Base-by-base conservation (phyloP, 805 yeast species). In the Starmerella tilneyi region DNA sequence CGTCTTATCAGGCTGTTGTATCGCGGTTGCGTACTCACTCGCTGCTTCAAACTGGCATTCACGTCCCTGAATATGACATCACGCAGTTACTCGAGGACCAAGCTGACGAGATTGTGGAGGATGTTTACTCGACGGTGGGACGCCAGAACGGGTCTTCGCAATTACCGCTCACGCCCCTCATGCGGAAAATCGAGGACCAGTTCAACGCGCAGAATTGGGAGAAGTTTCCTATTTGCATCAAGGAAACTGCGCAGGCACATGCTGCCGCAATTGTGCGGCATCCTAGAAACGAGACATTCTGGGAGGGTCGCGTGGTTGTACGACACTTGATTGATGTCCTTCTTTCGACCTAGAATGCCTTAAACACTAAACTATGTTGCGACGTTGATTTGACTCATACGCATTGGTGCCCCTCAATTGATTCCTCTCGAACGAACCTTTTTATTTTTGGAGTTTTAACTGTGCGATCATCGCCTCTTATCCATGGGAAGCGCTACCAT, bases 191-290 rank as follows among this genome's bases (percentile, higher is more conserved):
- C 33, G 69, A 81, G 26, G 63, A 63, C 23, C 68, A 71, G 42
- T 69, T 84, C 58, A 84, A 84, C 60, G 53, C 61, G 3, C 59
- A 83, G 4, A 56, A 64, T 2, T 85, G 94, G 94, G 60, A 65
- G 34, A 84, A 83, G 58, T 79, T 63, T 53, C 88, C 92, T 0
- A 70, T 84, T 22, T 71, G 79, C 48, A 80, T 84, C 47, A 70
- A 79, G 30, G 65, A 72, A 24, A 78, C 89, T 5, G 70, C 70
- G 40, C 73, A 78, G 35, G 74, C 94, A 1, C 95, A 84, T 57
- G 84, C 94, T 1, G 94, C 92, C 1, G 79, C 84, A 2, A 81
- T 84, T 47, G 83, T 79, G 34, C 71, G 94, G 41, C 75, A 71
- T 50, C 58, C 61, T n/a, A 64, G 65, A 20, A 73, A 72, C 24